phyloP scores from a whole-genome alignment of 2,329 filamentous ascomycete genomes.

The Fusarium continuum region DNA sequence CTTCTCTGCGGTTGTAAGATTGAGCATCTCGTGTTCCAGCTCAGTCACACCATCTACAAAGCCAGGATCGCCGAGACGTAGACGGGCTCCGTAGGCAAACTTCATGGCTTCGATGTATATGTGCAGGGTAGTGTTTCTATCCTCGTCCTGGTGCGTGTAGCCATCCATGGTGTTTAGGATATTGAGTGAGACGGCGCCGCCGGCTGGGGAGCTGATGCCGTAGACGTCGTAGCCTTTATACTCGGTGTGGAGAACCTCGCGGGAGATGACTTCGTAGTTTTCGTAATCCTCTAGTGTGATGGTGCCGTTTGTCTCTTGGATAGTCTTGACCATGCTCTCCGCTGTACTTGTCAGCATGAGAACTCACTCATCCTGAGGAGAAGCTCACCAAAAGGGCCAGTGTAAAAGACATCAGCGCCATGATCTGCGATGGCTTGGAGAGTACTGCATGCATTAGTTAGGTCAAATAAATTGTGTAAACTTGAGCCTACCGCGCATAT shows the following conservation, averaged over 20 bases:
- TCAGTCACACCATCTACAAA: constrained; percentile 71
- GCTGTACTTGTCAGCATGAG: constrained; percentile 59
- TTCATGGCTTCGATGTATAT: constrained; percentile 87
- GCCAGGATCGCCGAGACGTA: constrained; percentile 82
- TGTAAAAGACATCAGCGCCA: constrained; percentile 79
- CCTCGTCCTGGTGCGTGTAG: constrained; percentile 65
- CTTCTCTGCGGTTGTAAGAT: constrained; percentile 63
- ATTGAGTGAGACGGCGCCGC: constrained; percentile 78
- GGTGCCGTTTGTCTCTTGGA: constrained; percentile 78
- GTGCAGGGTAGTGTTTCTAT: constrained; percentile 77
- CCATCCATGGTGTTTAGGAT: constrained; percentile 86
- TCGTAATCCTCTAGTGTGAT: constrained; percentile 83
- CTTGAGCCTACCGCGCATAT: constrained; percentile 66
- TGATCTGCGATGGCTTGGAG: constrained; percentile 78
- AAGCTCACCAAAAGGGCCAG: constrained; percentile 66
- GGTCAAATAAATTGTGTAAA: rapidly evolving
- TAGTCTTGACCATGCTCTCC: constrained; percentile 73
- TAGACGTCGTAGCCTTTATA: constrained; percentile 78
- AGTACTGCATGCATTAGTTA: constrained; percentile 54
- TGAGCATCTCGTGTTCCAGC: constrained; percentile 77
- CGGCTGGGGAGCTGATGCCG: constrained; percentile 76
- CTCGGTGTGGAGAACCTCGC: constrained; percentile 70
- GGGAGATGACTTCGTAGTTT: constrained; percentile 74
- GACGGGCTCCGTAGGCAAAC: constrained; percentile 84
- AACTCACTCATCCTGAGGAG: no score